Percentiles rank a stretch among this genome's conserved stretches.
Conservation (phyloP, 352 stramenopile genomes). For the Pythium biforme region DNA sequence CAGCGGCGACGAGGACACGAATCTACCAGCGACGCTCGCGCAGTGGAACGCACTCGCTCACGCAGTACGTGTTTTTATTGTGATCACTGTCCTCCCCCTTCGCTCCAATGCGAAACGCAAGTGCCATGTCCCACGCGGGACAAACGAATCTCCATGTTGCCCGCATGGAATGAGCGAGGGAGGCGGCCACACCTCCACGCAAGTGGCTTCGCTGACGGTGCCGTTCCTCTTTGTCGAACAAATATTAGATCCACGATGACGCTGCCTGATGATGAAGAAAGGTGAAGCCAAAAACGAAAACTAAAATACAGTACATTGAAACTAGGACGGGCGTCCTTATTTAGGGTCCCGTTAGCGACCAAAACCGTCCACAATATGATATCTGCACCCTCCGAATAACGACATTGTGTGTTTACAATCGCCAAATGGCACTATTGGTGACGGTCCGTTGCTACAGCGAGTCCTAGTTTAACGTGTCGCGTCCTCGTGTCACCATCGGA, state of each 20-base stretch:
- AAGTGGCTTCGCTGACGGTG: constrained; percentile 8
- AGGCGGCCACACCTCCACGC: neutral
- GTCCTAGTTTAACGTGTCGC: constrained; percentile 4
- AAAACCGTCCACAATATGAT: constrained; percentile 25
- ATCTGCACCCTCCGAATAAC: constrained; percentile 8
- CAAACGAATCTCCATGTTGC: constrained; percentile 7
- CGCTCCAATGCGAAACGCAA: constrained; percentile 6
- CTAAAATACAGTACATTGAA: neutral
- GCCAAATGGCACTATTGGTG: constrained; percentile 3
- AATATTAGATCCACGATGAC: constrained; percentile 26
- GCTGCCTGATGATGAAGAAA: neutral
- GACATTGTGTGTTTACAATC: neutral
- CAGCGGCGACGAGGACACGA: constrained; percentile 47
- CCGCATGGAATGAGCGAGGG: too few species aligned
- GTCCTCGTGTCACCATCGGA: neutral
- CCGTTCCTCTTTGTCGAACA: constrained; percentile 3
- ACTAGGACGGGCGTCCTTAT: constrained; percentile 16
- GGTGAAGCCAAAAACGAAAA: neutral
- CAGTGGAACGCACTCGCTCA: constrained; percentile 56
- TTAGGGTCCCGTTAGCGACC: constrained; percentile 2
- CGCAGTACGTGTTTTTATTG: constrained; percentile 41
- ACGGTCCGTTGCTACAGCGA: neutral
- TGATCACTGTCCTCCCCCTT: neutral
- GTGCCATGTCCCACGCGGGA: constrained; percentile 13
- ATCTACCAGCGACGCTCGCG: constrained; percentile 47